phyloP scores from a whole-genome alignment of 345 rosid genomes.

The Populus euphratica region DNA sequence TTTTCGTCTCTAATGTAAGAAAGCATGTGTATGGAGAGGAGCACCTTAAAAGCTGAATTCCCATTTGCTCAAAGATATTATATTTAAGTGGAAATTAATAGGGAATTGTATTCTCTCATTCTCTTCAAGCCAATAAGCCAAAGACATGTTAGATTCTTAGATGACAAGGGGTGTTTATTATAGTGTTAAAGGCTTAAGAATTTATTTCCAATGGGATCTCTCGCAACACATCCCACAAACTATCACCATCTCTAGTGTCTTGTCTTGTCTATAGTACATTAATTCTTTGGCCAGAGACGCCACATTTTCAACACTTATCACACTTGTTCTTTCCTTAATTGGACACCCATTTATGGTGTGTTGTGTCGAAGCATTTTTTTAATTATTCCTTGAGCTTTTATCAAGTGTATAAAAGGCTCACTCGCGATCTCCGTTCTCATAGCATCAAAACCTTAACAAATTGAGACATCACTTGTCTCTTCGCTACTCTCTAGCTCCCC shows the following conservation, averaged over 20 bases:
- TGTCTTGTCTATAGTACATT: not conserved
- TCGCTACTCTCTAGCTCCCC: too few species aligned
- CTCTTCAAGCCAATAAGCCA: conserved; percentile 27
- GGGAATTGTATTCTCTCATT: conserved; percentile 32
- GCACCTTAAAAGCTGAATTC: conserved; percentile 48
- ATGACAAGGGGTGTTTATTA: not conserved
- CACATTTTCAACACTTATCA: not conserved
- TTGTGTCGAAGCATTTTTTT: conserved; percentile 17
- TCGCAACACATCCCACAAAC: not conserved
- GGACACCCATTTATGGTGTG: not conserved
- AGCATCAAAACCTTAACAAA: not conserved
- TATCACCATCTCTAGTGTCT: conserved; percentile 1
- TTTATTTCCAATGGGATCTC: not conserved
- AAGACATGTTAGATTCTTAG: conserved; percentile 33
- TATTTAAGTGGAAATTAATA: conserved; percentile 13
- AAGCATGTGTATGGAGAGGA: conserved; percentile 22
- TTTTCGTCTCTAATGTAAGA: conserved; percentile 2
- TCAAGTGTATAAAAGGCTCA: conserved; percentile 13
- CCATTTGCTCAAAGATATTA: conserved; percentile 34
- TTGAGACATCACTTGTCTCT: not conserved
- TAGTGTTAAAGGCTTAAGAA: not conserved
- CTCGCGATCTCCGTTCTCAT: not conserved
- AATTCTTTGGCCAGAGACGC: not conserved
- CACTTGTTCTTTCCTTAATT: conserved; percentile 20
- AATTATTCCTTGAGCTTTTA: conserved; percentile 26